These are phyloP conservation scores for Pogostemon cablin DNA, from an alignment of 257 asterid species.

Conservation along the genomic window DNA sequence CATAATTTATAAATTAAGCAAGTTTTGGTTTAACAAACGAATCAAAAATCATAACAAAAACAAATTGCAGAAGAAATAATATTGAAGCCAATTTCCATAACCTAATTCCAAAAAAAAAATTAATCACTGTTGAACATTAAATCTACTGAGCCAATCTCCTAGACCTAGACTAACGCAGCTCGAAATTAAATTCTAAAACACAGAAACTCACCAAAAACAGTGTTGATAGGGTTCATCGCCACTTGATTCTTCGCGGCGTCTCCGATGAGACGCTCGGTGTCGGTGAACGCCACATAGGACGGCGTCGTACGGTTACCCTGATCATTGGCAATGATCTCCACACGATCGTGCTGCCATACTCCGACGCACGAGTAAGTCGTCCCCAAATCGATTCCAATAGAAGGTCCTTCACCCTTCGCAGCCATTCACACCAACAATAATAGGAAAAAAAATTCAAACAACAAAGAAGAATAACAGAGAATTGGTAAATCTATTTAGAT, in stretches of 20 bases:
- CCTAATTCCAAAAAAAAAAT: too few species aligned
- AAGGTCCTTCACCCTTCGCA: constrained; percentile 37
- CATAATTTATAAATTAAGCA: too few species aligned
- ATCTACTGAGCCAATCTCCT: not conserved
- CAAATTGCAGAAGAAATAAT: too few species aligned
- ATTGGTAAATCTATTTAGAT: too few species aligned
- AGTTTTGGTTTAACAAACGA: too few species aligned
- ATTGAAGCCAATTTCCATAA: too few species aligned
- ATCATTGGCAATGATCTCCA: constrained; percentile 37
- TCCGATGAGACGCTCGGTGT: constrained; percentile 18
- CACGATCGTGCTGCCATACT: constrained; percentile 37
- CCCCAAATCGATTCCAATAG: constrained; percentile 37
- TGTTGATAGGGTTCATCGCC: constrained; percentile 35
- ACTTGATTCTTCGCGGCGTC: constrained; percentile 40
- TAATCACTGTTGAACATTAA: not conserved
- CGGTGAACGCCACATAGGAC: too few species aligned
- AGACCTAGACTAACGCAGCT: not conserved
- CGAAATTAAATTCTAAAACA: not conserved
- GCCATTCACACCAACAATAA: constrained; percentile 16
- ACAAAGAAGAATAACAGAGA: not conserved
- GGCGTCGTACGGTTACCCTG: not conserved
- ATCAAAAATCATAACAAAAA: too few species aligned
- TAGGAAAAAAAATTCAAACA: not conserved
- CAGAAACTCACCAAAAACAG: constrained; percentile 36
- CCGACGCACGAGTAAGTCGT: constrained; percentile 37